Percentiles rank a stretch among this genome's conserved stretches.
phyloP scores from a whole-genome alignment of 164 flowering plant genomes.

The Vitis cinerea region DNA sequence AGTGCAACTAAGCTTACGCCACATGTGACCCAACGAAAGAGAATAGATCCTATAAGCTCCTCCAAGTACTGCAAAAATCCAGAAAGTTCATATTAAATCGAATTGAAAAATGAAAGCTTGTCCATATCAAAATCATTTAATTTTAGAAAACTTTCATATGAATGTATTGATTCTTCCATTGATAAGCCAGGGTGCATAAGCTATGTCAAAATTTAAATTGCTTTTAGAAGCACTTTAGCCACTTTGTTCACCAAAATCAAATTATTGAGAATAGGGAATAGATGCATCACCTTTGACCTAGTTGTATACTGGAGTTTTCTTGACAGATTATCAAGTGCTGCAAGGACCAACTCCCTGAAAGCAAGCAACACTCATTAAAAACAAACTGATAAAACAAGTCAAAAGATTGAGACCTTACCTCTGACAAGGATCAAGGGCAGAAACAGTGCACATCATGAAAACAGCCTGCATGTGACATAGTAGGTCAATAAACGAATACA shows the following conservation, averaged over 20 bases:
- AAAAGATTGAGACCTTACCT: constrained; percentile 41
- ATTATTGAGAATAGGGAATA: background rate
- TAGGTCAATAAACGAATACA: background rate
- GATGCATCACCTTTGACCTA: constrained; percentile 57
- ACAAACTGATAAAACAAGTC: background rate
- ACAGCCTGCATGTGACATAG: constrained; percentile 57
- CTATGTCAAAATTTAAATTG: background rate
- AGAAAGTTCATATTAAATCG: constrained; percentile 1
- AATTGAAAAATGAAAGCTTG: background rate
- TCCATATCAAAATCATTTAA: background rate
- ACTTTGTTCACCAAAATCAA: background rate
- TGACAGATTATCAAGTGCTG: constrained; percentile 69
- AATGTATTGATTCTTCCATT: no score
- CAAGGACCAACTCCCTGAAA: constrained; percentile 66
- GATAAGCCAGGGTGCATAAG: no score
- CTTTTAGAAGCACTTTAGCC: background rate
- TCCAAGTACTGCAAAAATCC: constrained; percentile 72
- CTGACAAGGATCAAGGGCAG: constrained; percentile 78
- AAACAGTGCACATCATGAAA: constrained; percentile 73
- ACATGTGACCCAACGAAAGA: constrained; percentile 83
- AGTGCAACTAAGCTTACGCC: constrained; percentile 74
- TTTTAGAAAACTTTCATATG: background rate
- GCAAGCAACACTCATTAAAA: background rate
- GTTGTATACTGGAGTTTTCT: constrained; percentile 48
- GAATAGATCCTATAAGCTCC: constrained; percentile 68